Conservation (phyloP, 2,329 filamentous ascomycete species). For the Claviceps arundinis region DNA sequence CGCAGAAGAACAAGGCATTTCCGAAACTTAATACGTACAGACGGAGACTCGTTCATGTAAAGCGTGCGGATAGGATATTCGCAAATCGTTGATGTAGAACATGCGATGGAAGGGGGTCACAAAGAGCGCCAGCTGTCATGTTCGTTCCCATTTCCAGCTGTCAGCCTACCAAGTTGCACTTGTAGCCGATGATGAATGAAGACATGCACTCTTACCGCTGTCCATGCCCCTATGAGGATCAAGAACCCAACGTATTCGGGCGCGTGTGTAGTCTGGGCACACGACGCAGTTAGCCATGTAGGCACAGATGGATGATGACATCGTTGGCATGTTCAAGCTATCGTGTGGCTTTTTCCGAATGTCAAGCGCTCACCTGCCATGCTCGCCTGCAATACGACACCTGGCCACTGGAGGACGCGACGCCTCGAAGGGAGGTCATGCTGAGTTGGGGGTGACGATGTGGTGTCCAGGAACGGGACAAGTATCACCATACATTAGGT, state of each 20-base stretch:
- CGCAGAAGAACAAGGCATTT: neutral
- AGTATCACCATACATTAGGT: neutral
- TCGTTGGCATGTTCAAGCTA: too few relatives aligned
- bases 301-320: too few relatives aligned
- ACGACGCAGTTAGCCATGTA: neutral
- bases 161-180: neutral
- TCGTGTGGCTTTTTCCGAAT: neutral
- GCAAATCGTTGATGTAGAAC: constrained; percentile 76
- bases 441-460: neutral
- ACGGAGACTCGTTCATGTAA: constrained; percentile 72
- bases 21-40: constrained; percentile 31
- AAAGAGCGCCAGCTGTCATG: constrained; percentile 16
- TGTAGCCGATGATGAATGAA: neutral
- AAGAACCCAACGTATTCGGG: constrained; percentile 6
- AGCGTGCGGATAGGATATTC: constrained; percentile 79
- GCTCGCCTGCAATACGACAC: constrained; percentile 1
- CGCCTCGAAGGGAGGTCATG: constrained; percentile 4
- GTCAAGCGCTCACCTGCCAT: constrained; percentile 3
- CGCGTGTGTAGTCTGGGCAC: constrained; percentile 4
- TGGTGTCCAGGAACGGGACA: neutral
- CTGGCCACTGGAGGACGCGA: neutral
- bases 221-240: constrained; percentile 4
- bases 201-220: neutral
- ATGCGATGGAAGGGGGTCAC: constrained; percentile 85
- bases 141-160: constrained; percentile 1